phyloP scores from a whole-genome alignment of 73 alveolate species.

The Breviolum minutum region DNA sequence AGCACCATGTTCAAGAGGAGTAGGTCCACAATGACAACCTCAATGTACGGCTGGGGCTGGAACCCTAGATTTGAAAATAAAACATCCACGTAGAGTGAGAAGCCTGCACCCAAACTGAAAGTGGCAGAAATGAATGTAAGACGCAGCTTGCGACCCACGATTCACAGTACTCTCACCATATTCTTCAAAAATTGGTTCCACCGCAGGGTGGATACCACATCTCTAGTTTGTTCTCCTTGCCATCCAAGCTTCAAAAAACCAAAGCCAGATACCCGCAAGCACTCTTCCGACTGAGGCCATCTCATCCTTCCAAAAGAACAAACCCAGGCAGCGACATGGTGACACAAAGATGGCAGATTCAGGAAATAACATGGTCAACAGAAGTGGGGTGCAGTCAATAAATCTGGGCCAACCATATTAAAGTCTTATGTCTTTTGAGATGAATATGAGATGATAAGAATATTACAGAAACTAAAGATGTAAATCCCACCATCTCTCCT shows the following conservation, averaged over 20 bases:
- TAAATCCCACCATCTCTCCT: too few species aligned
- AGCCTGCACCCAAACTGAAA: neutral
- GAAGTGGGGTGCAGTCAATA: neutral
- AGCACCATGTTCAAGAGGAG: conserved; percentile 75
- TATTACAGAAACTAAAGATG: too few species aligned
- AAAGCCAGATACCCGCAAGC: conserved; percentile 65
- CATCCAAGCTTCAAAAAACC: conserved; percentile 33
- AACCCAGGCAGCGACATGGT: too few species aligned
- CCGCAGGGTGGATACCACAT: neutral
- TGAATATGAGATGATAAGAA: too few species aligned
- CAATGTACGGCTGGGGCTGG: too few species aligned
- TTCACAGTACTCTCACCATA: neutral
- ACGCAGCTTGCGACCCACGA: neutral
- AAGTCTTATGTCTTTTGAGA: too few species aligned
- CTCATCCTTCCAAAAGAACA: neutral
- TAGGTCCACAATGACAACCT: conserved; percentile 55
- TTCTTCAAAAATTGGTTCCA: neutral
- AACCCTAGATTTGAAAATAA: neutral
- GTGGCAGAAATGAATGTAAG: neutral
- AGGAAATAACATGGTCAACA: neutral
- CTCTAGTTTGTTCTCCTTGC: neutral
- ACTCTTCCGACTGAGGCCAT: conserved; percentile 45
- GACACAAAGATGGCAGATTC: neutral
- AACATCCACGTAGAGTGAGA: neutral
- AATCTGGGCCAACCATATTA: neutral